Percentiles rank a stretch among this genome's conserved stretches.
Conservation (phyloP, 768 basidiomycete genomes). For the Pleurotus tuber-regium region DNA sequence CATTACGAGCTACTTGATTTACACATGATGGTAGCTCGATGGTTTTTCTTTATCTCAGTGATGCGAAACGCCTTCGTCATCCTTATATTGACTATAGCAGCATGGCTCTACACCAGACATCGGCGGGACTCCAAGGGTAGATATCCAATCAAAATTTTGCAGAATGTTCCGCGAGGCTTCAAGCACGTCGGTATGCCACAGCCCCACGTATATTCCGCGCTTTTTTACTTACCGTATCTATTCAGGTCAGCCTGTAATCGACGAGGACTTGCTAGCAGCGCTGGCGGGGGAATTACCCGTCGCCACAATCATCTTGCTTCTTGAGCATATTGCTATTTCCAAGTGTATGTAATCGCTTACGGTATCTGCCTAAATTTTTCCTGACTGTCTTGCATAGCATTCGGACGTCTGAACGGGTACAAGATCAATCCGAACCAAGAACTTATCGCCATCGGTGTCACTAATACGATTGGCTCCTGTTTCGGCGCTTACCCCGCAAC, state of each 20-base stretch:
- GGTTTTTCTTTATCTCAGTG: conserved; percentile 77
- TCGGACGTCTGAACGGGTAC: conserved; percentile 93
- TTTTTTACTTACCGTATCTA: background rate
- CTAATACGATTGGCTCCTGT: conserved; percentile 85
- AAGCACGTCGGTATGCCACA: conserved; percentile 42
- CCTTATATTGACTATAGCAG: conserved; percentile 80
- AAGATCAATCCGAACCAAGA: conserved; percentile 94
- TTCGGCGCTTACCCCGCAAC: conserved; percentile 96
- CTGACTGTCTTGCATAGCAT: conserved; percentile 48
- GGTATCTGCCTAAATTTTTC: background rate
- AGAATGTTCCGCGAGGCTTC: conserved; percentile 83
- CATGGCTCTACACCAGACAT: conserved; percentile 81
- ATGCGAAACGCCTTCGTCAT: conserved; percentile 86
- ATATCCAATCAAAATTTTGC: conserved; percentile 83
- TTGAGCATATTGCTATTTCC: conserved; percentile 97
- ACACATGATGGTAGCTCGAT: conserved; percentile 42
- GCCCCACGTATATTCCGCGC: background rate
- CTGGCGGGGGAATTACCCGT: conserved; percentile 77
- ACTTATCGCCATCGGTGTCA: conserved; percentile 95
- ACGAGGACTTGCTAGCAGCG: conserved; percentile 53
- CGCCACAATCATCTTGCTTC: conserved; percentile 82
- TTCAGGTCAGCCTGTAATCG: conserved; percentile 31
- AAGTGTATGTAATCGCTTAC: conserved; percentile 56
- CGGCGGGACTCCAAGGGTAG: conserved; percentile 54
- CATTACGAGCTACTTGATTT: background rate